Evolutionary conservation across 83 land plant species (phyloP), one percentile per base, ranked within the genome.

Genomic region (Picea abies): DNA sequence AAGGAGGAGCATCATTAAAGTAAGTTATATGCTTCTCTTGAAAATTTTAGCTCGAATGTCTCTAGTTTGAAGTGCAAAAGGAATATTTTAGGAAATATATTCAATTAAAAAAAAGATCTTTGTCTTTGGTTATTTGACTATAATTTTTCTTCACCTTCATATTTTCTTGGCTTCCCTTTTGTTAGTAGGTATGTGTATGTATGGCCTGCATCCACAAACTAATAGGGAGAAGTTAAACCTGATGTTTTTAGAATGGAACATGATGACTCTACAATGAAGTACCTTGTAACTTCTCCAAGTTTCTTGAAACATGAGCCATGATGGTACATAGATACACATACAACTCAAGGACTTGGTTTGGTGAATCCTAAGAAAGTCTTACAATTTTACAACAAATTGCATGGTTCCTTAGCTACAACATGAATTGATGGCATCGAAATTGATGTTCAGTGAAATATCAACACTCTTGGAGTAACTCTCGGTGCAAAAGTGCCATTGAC

Each of bases 391-490:
- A 66, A 89, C 52, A 84, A 86, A 70, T 86, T 83, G 16, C 88
- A 83, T 72, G 78, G 84, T 70, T 88, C 83, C 76, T 76, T 88
- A 2, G 85, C 88, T 3, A 29, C 83, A 25, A 83, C 82, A 52
- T 88, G 90, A 9, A 81, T 88, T 23, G 90, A 88, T 83, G 90
- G 90, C 14, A 85, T 89, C 37, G 86, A 89, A 78, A 86, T 86
- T 22, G 90, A 89, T 78, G 83, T 76, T 41, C 5, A 41, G 5
- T 41, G 44, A 5, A 41, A 6, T 41, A 0, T 41, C 44, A 41
- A 6, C 7, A 41, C 5, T 41, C 5, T 4, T 41, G 44, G 29
- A 29, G 6, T 4, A 41, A 6, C 7, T 41, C 44, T 41, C 44
- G 0, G 6, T 41, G 44, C 44, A 41, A 41, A 6, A 41, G 44